Percentiles rank a stretch among this genome's conserved stretches.
These are phyloP conservation scores for Lepidium didymum DNA, from an alignment of 345 rosid species.

Conservation along the genomic window DNA sequence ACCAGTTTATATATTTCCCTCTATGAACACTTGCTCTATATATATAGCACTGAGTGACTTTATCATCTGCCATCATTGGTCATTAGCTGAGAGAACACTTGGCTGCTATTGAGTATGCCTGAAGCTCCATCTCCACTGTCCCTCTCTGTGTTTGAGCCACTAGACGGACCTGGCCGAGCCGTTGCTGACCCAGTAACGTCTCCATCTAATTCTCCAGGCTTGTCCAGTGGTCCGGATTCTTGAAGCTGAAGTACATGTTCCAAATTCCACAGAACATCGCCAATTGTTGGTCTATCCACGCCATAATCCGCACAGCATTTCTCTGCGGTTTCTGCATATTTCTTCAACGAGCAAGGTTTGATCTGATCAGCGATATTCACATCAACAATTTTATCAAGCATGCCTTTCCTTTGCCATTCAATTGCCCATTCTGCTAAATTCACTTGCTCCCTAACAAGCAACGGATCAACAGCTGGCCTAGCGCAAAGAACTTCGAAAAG, in stretches of 20 bases:
- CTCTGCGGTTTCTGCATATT: conserved; percentile 86
- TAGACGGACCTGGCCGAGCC: conserved; percentile 23
- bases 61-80: conserved; percentile 66
- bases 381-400: conserved; percentile 68
- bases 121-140: conserved; percentile 40
- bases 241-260: conserved; percentile 78
- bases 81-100: conserved; percentile 86
- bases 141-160: conserved; percentile 19
- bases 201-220: conserved; percentile 22
- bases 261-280: conserved; percentile 92
- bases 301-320: conserved; percentile 96
- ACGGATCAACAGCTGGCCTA: conserved; percentile 90
- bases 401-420: conserved; percentile 86
- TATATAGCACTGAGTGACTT: not conserved
- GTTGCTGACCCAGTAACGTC: not conserved
- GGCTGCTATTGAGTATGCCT: conserved; percentile 47
- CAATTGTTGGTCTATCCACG: conserved; percentile 87
- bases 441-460: conserved; percentile 88
- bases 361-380: conserved; percentile 62
- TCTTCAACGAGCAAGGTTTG: conserved; percentile 61
- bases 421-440: conserved; percentile 98
- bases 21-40: not conserved
- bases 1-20: conserved; percentile 5
- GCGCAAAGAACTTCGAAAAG: conserved; percentile 94
- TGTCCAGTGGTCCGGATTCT: conserved; percentile 42